phyloP scores from a whole-genome alignment of 768 basidiomycete species.

The Auricularia sp. region DNA sequence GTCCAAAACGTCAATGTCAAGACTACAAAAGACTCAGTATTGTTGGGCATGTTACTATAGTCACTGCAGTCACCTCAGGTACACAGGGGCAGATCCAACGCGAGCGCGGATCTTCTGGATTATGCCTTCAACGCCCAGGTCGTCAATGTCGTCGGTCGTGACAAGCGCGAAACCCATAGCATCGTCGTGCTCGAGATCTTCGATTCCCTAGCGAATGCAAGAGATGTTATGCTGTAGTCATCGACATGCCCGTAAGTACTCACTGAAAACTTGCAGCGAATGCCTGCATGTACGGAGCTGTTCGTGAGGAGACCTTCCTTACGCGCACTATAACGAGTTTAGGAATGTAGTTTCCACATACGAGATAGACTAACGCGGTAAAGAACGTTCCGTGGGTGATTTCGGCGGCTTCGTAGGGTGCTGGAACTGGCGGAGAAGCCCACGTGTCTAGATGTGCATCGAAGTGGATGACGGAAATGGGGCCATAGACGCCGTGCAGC shows the following conservation, averaged over 20 bases:
- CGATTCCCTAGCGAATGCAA: slow-evolving; percentile 33
- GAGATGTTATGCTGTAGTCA: neutral
- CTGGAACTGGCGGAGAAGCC: slow-evolving; percentile 22
- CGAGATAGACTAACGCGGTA: slow-evolving; percentile 27
- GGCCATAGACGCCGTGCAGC: slow-evolving; percentile 68
- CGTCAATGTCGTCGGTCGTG: slow-evolving; percentile 74
- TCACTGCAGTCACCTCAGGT: slow-evolving; percentile 39
- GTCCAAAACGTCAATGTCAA: slow-evolving; percentile 81
- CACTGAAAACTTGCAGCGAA: slow-evolving; percentile 55
- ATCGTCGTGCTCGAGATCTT: slow-evolving; percentile 58
- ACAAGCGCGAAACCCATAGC: slow-evolving; percentile 72
- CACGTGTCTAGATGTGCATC: slow-evolving; percentile 72
- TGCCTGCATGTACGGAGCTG: slow-evolving; percentile 73
- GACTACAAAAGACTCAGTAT: slow-evolving; percentile 23
- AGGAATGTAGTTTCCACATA: neutral
- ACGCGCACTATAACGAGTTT: slow-evolving; percentile 30
- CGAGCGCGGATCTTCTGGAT: slow-evolving; percentile 58
- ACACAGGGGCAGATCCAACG: slow-evolving; percentile 66
- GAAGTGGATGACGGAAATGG: slow-evolving; percentile 75
- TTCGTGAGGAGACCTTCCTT: slow-evolving; percentile 69
- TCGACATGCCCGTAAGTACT: neutral
- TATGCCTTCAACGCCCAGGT: slow-evolving; percentile 61
- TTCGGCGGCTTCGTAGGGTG: slow-evolving; percentile 28
- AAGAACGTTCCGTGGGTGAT: slow-evolving; percentile 86
- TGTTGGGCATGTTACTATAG: neutral